Evolutionary conservation across 2,329 filamentous ascomycete genomes (phyloP), one percentile per base, ranked within the genome.

Genomic region (Blumeria hordei): DNA sequence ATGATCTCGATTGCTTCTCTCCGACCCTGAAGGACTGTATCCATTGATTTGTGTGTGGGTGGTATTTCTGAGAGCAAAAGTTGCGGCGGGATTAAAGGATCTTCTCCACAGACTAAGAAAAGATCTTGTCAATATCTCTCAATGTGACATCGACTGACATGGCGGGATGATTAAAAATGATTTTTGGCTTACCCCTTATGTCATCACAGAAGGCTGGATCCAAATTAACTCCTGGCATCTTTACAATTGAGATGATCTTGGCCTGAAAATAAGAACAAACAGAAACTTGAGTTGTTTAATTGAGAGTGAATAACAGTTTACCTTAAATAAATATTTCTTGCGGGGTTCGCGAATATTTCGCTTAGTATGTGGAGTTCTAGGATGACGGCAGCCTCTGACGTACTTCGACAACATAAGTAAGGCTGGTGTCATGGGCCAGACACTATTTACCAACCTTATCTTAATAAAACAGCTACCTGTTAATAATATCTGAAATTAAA

Each of bases 21-120:
- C 62, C 83, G 78, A 61, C 81, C 83, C 69, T 78, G 78, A 62
- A 87, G 69, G 41, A 88, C 81, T 6, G 83, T 84, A 62, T 80
- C 69, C 58, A 81, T 71, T 55, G 81, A 80, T 57, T 70, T 63
- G 63, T 74, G 67, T 65, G 78, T 73, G 67, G 80, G 77, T 66
- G 88, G 86, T 62, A 95, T 81, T 70, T 96, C 88, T 58, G 81
- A 79, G 67, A 86, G 80, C 64, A 96, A 83, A 62, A 94, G 78
- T 62, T 85, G 82, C 45, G 90, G 90, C 51, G 86, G 83, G 67
- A 94, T 92, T 66, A 96, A 74, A 65, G 90, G 87, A 70, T 95
- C 88, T 75, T 95, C 90, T 62, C 88, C 88, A 66, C 93, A 74
- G 69, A 95, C 90, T 95, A 63, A 32, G 60, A 51, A 55, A n/a